These are phyloP conservation scores for Yamadazyma sp. DNA, from an alignment of 1,139 yeast genomes.

Conservation along the genomic window DNA sequence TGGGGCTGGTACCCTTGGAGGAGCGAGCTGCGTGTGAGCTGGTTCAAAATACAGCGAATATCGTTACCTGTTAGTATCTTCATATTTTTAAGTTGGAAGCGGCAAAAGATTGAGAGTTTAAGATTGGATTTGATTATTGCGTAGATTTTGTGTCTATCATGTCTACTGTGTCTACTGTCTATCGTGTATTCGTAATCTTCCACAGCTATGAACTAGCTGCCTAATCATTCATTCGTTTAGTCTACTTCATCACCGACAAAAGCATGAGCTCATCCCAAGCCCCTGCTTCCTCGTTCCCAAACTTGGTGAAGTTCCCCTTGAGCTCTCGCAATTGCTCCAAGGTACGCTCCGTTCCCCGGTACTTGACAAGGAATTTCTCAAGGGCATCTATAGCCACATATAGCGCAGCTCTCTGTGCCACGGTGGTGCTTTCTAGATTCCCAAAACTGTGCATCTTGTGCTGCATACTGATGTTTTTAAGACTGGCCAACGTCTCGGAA, in stretches of 20 bases:
- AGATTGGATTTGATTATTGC: too few relatives aligned
- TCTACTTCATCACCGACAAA: conserved; percentile 5
- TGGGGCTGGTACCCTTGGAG: conserved; percentile 27
- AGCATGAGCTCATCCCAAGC: conserved; percentile 9
- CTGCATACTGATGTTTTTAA: conserved; percentile 10
- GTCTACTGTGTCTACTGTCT: too few relatives aligned
- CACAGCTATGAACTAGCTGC: too few relatives aligned
- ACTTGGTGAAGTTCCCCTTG: conserved; percentile 1
- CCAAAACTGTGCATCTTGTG: conserved; percentile 6
- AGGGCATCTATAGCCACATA: conserved; percentile 8
- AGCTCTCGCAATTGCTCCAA: conserved; percentile 4
- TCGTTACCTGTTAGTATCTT: conserved; percentile 9
- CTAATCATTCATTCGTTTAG: too few relatives aligned
- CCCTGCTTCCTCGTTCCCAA: conserved; percentile 1
- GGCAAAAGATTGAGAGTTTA: too few relatives aligned
- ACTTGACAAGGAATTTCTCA: conserved; percentile 4
- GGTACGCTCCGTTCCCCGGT: neutral
- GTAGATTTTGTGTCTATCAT: too few relatives aligned
- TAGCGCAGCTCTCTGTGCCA: conserved; percentile 6
- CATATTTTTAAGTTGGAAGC: too few relatives aligned
- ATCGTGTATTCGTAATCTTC: too few relatives aligned
- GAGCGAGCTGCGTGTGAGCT: conserved; percentile 17
- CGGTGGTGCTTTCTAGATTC: conserved; percentile 1
- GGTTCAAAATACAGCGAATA: conserved; percentile 4
- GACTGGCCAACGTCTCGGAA: conserved; percentile 3